phyloP scores from a whole-genome alignment of 1,139 yeast species.

The Sugiyamaella paludigena region DNA sequence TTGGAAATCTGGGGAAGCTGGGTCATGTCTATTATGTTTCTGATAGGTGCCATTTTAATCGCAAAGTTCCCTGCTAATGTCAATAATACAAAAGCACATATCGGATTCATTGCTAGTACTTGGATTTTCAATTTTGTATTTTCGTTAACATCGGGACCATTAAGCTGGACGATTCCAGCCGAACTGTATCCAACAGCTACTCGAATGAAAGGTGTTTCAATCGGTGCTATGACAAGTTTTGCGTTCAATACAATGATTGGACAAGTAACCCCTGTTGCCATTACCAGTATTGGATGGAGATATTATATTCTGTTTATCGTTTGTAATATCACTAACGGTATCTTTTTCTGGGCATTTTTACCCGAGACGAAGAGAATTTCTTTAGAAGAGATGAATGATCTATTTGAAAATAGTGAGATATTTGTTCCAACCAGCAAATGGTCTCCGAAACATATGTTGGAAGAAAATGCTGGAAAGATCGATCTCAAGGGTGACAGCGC shows the following conservation, averaged over 20 bases:
- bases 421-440: no score
- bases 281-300: conserved; percentile 23
- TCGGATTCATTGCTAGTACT: conserved; percentile 30
- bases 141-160: conserved; percentile 63
- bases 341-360: conserved; percentile 36
- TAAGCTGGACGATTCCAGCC: conserved; percentile 70
- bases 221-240: conserved; percentile 32
- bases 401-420: no score
- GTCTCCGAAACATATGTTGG: no score
- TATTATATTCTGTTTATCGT: conserved; percentile 28
- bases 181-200: conserved; percentile 68
- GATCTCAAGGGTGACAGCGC: no score
- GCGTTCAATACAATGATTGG: conserved; percentile 31
- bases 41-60: conserved; percentile 22
- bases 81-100: conserved; percentile 25
- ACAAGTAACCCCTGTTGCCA: conserved; percentile 28
- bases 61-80: conserved; percentile 29
- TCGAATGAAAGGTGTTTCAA: conserved; percentile 69
- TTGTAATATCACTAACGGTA: conserved; percentile 34
- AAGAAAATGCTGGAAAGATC: no score
- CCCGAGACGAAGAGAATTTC: conserved; percentile 37
- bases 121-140: conserved; percentile 31
- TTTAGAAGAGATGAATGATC: conserved; percentile 31
- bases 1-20: conserved; percentile 24
- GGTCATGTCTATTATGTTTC: conserved; percentile 14